Evolutionary conservation across 129 eudicot species (phyloP).

Genomic region (Centella asiatica): DNA sequence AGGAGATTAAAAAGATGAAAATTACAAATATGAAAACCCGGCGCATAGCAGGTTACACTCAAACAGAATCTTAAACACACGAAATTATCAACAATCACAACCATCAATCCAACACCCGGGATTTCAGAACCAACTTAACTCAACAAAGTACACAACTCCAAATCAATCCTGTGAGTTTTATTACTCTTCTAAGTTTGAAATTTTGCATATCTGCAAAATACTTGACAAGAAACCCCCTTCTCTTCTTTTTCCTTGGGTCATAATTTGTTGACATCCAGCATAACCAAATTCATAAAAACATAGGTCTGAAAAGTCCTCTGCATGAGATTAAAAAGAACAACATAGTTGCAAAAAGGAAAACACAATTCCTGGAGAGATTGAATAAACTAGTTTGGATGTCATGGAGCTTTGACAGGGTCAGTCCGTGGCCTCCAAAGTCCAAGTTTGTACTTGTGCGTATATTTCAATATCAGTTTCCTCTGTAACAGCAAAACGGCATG

Average conservation of each 20-base stretch:
- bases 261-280: background rate
- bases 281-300: background rate
- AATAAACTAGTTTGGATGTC: background rate
- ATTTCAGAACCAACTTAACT: background rate
- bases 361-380: background rate
- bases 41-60: no score
- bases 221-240: background rate
- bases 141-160: background rate
- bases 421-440: constrained; percentile 60
- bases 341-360: background rate
- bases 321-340: background rate
- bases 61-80: no score
- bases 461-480: constrained; percentile 57
- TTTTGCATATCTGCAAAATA: background rate
- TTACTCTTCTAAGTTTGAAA: no score
- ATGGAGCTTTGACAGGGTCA: constrained; percentile 25
- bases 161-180: background rate
- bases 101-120: background rate
- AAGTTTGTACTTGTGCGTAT: constrained; percentile 46
- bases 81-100: background rate
- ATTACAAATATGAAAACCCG: no score
- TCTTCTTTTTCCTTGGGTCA: background rate
- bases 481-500: constrained; percentile 19
- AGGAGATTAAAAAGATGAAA: no score
- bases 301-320: background rate